Conservation (phyloP, 352 stramenopile genomes). For the Phytophthora litchii region DNA sequence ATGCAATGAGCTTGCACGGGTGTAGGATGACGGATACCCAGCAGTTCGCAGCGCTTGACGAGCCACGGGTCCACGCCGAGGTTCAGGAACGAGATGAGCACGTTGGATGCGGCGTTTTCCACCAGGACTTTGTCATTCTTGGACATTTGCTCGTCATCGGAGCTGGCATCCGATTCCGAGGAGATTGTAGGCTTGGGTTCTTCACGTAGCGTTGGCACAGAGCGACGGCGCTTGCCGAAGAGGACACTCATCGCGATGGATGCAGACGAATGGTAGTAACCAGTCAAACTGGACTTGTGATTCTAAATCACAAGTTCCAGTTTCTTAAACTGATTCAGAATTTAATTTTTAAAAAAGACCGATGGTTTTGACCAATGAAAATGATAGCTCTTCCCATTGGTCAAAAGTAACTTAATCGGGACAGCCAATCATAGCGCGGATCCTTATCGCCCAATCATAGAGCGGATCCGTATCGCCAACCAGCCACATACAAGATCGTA, state of each 20-base stretch:
- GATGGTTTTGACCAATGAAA: no score
- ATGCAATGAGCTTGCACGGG: conserved; percentile 92
- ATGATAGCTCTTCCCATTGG: no score
- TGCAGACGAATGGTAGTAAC: no score
- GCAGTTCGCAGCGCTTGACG: conserved; percentile 80
- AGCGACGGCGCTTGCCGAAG: conserved; percentile 75
- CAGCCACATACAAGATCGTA: conserved; percentile 34
- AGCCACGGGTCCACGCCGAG: conserved; percentile 89
- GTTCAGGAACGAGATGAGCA: conserved; percentile 83
- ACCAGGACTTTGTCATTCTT: conserved; percentile 55
- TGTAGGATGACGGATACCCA: conserved; percentile 89
- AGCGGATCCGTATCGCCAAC: neutral
- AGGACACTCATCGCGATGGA: conserved; percentile 65
- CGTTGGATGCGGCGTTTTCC: conserved; percentile 38
- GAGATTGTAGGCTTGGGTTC: conserved; percentile 7
- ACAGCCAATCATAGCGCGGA: neutral
- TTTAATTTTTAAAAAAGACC: no score
- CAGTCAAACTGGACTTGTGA: no score
- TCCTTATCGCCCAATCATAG: no score
- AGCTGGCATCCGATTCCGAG: neutral
- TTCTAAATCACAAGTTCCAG: no score
- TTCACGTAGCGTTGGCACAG: neutral
- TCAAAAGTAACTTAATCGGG: neutral
- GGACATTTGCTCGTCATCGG: neutral
- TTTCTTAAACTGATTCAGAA: no score